Evolutionary conservation across 2,329 filamentous ascomycete species (phyloP), one percentile per base, ranked within the genome.

Genomic region (Fusarium sp.): DNA sequence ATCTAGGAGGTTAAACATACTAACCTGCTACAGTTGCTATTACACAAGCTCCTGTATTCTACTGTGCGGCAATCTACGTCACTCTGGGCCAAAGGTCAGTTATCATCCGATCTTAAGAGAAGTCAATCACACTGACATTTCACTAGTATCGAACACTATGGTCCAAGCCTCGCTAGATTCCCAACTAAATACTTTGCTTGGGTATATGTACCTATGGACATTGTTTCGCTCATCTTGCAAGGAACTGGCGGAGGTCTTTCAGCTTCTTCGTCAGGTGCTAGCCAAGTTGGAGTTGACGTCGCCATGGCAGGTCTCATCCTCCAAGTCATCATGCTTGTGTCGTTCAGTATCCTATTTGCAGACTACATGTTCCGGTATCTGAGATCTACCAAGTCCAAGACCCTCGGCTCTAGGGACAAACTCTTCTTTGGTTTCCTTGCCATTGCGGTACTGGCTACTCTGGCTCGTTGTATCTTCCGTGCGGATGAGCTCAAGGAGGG

Each of bases 401-500:
- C 34, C 4, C 48, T 68, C 3, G 31, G 19, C 2, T 19, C 30
- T 0, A 56, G 57, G 10, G 51, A 69, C 11, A 63, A 46, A 25
- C 25, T 69, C 0, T 73, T 72, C 19, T 70, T 86, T n/a, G 45
- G 73, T 13, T 84, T 83, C 21, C 77, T 88, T 16, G 73, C 77
- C 0, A 72, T 87, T 4, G 82, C 85, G 0, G 88, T 86, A 7
- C 48, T 89, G 3, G 81, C 81, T 48, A 86, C 89, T 60, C 81
- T 88, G 51, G 82, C 85, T 14, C 80, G 88, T n/a, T 87, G 83
- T 48, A 80, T 86, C 34, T 90, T 86, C 70, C 82, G 88, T 23
- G 83, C 88, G 16, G 84, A 84, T 0, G 88, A 90, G 77, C 73
- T 90, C 52, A 83, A 82, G 50, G 81, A 85, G 30, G 87, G 87